Evolutionary conservation across 768 basidiomycete species (phyloP).

Genomic region (Pisolithus sp.): DNA sequence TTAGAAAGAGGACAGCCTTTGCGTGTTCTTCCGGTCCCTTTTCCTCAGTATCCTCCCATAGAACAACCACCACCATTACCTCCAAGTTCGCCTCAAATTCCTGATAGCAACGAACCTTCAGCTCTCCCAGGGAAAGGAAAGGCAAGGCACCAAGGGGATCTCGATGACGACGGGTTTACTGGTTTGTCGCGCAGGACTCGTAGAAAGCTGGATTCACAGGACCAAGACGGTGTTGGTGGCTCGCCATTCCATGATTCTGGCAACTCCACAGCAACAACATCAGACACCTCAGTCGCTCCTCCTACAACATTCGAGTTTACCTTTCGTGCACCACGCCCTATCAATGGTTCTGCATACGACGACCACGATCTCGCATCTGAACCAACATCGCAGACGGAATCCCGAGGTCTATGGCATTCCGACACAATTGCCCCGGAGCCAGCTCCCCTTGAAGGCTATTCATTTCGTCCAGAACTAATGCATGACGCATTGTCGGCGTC

Average conservation of each 20-base stretch:
- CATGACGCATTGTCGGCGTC: too few species aligned
- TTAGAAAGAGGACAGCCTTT: conserved; percentile 9
- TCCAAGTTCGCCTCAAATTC: background rate
- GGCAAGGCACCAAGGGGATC: conserved; percentile 9
- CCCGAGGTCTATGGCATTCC: background rate
- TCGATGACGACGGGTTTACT: conserved; percentile 1
- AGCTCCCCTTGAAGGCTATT: conserved; percentile 3
- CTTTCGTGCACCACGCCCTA: conserved; percentile 8
- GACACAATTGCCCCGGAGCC: conserved; percentile 14
- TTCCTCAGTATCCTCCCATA: conserved; percentile 9
- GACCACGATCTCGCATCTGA: conserved; percentile 1
- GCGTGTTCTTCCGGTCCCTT: conserved; percentile 11
- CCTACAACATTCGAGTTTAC: conserved; percentile 8
- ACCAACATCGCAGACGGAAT: background rate
- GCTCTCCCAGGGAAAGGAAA: conserved; percentile 20
- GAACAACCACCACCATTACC: conserved; percentile 9
- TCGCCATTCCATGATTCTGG: conserved; percentile 7
- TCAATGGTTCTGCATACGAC: background rate
- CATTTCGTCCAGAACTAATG: too few species aligned
- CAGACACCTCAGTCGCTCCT: background rate
- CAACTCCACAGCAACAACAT: background rate
- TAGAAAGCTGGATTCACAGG: conserved; percentile 12
- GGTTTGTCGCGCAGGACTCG: conserved; percentile 13
- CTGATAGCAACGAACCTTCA: background rate
- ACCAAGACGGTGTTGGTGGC: conserved; percentile 1